Evolutionary conservation across 2,329 filamentous ascomycete species (phyloP).

Genomic region (Venturia carpophila): DNA sequence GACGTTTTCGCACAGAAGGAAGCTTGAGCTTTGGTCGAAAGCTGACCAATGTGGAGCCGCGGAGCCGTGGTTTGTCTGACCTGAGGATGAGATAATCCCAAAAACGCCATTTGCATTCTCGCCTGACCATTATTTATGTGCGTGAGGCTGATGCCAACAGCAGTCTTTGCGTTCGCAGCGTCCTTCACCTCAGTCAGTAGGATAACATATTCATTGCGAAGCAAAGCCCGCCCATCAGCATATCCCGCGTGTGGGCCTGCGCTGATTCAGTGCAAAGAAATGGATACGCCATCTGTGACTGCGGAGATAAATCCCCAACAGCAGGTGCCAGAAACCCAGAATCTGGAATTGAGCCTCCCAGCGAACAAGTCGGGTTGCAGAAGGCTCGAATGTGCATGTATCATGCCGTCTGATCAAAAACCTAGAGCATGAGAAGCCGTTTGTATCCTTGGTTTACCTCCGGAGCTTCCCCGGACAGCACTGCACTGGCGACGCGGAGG

Average conservation of each 20-base stretch:
- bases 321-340: background rate
- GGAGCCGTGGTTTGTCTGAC: background rate
- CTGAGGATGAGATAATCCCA: background rate
- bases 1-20: slow-evolving; percentile 13
- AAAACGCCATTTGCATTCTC: background rate
- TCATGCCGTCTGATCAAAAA: background rate
- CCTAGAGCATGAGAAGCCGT: background rate
- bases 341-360: background rate
- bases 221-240: background rate
- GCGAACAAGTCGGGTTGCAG: background rate
- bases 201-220: background rate
- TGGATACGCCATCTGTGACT: background rate
- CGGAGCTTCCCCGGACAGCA: background rate
- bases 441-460: background rate
- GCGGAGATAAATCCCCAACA: background rate
- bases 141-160: background rate
- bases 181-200: background rate
- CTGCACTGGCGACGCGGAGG: background rate
- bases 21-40: slow-evolving; percentile 4
- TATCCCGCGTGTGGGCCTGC: background rate
- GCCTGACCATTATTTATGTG: background rate
- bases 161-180: background rate
- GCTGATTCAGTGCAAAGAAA: background rate
- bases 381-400: background rate
- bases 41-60: background rate